These are phyloP conservation scores for Astrephomene gubernaculifera DNA, from an alignment of 139 green algal genomes.

Conservation along the genomic window DNA sequence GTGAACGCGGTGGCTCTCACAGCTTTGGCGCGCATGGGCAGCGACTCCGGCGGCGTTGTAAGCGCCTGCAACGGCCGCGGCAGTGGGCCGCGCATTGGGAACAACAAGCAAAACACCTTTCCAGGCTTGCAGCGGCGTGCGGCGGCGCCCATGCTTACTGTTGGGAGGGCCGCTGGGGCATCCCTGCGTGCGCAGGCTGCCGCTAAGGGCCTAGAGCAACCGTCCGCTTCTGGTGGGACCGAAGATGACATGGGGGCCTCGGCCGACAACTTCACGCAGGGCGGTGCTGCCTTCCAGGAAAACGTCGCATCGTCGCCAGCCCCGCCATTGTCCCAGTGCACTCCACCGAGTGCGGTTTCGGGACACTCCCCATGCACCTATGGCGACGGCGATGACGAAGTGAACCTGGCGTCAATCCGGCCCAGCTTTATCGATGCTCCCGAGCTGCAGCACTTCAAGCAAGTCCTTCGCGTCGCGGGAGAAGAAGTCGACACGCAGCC, in stretches of 20 bases:
- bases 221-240: too few species aligned
- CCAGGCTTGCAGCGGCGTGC: too few species aligned
- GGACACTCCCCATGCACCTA: not conserved
- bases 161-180: too few species aligned
- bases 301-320: not conserved
- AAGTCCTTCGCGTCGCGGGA: not conserved
- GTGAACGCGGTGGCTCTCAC: not conserved
- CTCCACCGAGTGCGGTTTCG: not conserved
- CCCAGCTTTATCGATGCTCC: constrained; percentile 22
- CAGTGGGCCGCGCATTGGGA: too few species aligned
- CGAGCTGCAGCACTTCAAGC: constrained; percentile 17
- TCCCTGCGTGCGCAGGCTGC: not conserved
- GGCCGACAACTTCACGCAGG: constrained; percentile 21
- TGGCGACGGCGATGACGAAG: not conserved
- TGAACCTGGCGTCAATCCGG: constrained; percentile 31
- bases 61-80: too few species aligned
- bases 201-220: not conserved
- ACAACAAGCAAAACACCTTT: too few species aligned
- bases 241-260: constrained; percentile 1
- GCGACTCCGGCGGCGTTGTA: not conserved
- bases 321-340: not conserved
- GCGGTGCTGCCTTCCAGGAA: not conserved
- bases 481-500: not conserved
- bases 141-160: too few species aligned
- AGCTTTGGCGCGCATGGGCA: constrained; percentile 9